Conservation (phyloP, 2,329 filamentous ascomycete genomes). For the Botrytis cinerea region DNA sequence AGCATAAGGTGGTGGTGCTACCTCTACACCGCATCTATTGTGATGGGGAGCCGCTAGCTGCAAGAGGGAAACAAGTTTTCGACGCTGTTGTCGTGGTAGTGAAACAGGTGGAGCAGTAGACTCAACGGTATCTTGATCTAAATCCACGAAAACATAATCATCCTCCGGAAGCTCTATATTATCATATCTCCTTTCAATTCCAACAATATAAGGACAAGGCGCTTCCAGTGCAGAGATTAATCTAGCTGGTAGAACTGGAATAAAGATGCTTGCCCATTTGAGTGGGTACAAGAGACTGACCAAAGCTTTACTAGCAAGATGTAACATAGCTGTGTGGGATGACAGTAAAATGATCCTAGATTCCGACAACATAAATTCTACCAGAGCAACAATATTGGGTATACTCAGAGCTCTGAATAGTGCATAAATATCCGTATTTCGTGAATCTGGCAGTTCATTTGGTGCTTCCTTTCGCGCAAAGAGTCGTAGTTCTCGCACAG, state of each 20-base stretch:
- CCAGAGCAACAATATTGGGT: constrained; percentile 87
- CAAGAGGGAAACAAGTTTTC: constrained; percentile 84
- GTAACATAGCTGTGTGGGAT: constrained; percentile 93
- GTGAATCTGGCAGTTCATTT: constrained; percentile 90
- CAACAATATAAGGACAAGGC: constrained; percentile 95
- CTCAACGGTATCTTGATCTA: constrained; percentile 89
- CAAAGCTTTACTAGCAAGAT: constrained; percentile 87
- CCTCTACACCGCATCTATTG: constrained; percentile 78
- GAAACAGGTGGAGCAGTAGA: constrained; percentile 75
- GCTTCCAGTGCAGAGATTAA: constrained; percentile 89
- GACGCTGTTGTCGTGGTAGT: constrained; percentile 82
- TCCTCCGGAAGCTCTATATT: constrained; percentile 85
- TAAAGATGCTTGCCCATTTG: constrained; percentile 92
- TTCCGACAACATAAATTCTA: constrained; percentile 91
- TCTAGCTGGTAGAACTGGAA: constrained; percentile 84
- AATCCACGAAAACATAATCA: constrained; percentile 91
- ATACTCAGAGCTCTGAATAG: constrained; percentile 88
- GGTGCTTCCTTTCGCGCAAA: constrained; percentile 90
- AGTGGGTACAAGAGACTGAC: constrained; percentile 84
- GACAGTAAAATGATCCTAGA: constrained; percentile 95
- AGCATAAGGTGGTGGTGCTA: constrained; percentile 90
- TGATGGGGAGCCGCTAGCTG: constrained; percentile 91
- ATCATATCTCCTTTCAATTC: constrained; percentile 90
- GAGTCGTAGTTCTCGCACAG: constrained; percentile 83
- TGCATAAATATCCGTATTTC: constrained; percentile 89